Base-by-base conservation (phyloP, 2,329 filamentous ascomycete species). In the Diaporthe ampelina region DNA sequence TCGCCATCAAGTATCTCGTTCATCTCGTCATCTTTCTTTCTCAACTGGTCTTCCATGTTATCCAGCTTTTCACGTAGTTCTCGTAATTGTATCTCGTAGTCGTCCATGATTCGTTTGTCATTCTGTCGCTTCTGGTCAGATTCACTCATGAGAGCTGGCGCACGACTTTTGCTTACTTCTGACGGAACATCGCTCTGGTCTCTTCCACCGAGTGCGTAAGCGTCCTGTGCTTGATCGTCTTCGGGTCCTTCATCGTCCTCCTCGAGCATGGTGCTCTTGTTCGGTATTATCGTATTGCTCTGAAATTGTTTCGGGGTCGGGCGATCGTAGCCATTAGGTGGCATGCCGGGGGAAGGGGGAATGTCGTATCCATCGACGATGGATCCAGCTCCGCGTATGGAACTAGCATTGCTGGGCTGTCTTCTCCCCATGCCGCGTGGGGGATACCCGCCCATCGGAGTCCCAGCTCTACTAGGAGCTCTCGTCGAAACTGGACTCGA, bases 241-340 rank as follows among this genome's bases (percentile, higher is more conserved):
- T 90, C 90, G 21, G 90, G 89, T 26, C 84, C 88, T 77, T 94
- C 94, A 78, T 97, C 95, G 77, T 97, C 95, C 81, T 98, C 97
- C 82, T 99, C 97, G 1, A 98, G 91, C 92, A 98, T 95, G 0
- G 94, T 98, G 80, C 96, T 97, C 85, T 98, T 99, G 81, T 98
- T 98, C 0, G 97, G 97, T 52, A 98, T 94, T 79, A 98, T 97
- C 0, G 95, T 98, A 81, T 97, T 98, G 81, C 94, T 96, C 81
- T 98, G 95, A 77, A 97, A 95, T 50, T 95, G 95, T 81, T 97
- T 98, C 21, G 94, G 93, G 77, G 94, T 90, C 6, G 95, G 95
- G 59, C 94, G 89, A 56, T 93, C 92, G 77, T 91, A 93, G 70
- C 93, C 91, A 79, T 91, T 91, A 61, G 88, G 88, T 9, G 86